These are phyloP conservation scores for Myxozyma sirexii DNA, from an alignment of 805 yeast genomes.

Conservation along the genomic window DNA sequence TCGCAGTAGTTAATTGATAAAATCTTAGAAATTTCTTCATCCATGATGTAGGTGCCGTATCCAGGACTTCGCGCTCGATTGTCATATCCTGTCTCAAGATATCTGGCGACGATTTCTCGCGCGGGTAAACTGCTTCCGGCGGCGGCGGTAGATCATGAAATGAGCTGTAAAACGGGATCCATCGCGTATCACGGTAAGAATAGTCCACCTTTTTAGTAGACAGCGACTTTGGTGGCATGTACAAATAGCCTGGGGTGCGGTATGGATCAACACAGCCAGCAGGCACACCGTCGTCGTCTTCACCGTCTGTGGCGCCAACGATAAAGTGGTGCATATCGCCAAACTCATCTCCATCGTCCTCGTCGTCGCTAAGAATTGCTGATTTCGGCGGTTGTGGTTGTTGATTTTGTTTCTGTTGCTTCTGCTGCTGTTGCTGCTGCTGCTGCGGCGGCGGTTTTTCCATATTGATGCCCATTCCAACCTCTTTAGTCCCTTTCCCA, in stretches of 20 bases:
- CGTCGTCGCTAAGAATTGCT: neutral
- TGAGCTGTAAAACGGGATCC: slow-evolving; percentile 15
- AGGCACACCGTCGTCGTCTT: neutral
- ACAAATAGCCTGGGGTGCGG: slow-evolving; percentile 17
- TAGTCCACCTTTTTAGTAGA: neutral
- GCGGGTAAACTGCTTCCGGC: slow-evolving; percentile 17
- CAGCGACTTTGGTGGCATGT: neutral
- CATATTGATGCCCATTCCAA: too few relatives aligned
- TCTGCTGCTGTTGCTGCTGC: neutral
- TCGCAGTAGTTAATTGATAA: neutral
- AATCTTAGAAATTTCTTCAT: slow-evolving; percentile 1
- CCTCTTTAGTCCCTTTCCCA: too few relatives aligned
- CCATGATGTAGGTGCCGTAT: slow-evolving; percentile 19
- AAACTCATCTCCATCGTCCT: neutral
- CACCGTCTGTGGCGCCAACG: neutral
- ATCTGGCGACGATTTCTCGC: neutral
- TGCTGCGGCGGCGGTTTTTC: neutral
- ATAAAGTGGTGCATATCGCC: neutral
- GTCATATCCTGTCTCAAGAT: neutral
- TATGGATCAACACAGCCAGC: slow-evolving; percentile 17
- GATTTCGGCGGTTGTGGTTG: neutral
- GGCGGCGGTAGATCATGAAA: slow-evolving; percentile 9
- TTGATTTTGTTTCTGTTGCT: neutral
- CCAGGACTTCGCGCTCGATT: neutral
- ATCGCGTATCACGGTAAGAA: neutral